Evolutionary conservation across 306 rosid genomes (phyloP).

Genomic region (Trifolium fragiferum): DNA sequence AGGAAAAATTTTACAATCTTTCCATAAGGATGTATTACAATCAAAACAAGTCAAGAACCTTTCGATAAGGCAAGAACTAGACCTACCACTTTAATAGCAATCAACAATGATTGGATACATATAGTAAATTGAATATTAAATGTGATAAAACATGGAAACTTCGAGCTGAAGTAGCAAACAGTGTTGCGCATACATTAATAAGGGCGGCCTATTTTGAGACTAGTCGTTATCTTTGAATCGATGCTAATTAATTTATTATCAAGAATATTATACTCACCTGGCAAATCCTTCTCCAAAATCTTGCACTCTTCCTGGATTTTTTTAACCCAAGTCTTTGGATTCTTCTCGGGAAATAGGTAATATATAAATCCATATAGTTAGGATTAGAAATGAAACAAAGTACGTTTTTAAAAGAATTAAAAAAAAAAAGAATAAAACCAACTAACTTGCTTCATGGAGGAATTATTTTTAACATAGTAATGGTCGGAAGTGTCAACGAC

Average conservation of each 20-base stretch:
- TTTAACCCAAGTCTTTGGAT: conserved; percentile 60
- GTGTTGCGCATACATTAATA: too few species aligned
- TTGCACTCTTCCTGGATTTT: conserved; percentile 82
- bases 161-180: too few species aligned
- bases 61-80: neutral
- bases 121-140: too few species aligned
- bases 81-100: conserved; percentile 12
- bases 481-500: conserved; percentile 78
- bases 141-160: too few species aligned
- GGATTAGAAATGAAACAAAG: conserved; percentile 26
- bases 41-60: neutral
- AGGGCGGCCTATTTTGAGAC: too few species aligned
- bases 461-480: conserved; percentile 38
- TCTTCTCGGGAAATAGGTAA: conserved; percentile 53
- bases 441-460: conserved; percentile 57
- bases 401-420: conserved; percentile 9
- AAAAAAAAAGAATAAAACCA: neutral
- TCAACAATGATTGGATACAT: neutral
- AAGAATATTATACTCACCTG: conserved; percentile 56
- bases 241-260: too few species aligned
- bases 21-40: neutral
- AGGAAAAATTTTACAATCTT: neutral
- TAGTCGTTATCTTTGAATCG: too few species aligned
- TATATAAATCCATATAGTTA: conserved; percentile 18
- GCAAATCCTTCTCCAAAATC: conserved; percentile 76